Base-by-base conservation (phyloP, 805 yeast species). In the Jamesozyma piceae region DNA sequence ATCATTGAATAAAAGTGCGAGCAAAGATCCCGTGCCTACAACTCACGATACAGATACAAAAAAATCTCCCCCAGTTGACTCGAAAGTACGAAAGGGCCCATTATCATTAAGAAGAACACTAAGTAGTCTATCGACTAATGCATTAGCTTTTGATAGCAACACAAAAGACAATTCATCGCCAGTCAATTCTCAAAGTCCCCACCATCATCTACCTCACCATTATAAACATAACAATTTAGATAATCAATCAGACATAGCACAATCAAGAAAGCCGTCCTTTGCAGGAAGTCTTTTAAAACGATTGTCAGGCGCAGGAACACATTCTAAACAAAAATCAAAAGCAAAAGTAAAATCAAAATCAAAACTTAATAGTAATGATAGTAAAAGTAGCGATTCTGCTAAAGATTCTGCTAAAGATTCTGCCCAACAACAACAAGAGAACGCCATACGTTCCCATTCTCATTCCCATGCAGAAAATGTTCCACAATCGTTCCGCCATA, bases 241-340 rank as follows among this genome's bases (percentile, higher is more conserved):
- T n/a, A n/a, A n/a, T 19, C 43, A 40, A 32, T 26, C 33, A 20
- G 41, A 41, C 26, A 34, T 41, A 29, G 14, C 35, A 5, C 53
- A 52, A 3, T 44, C 52, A 28, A 50, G 60, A 30, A 57, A 57
- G 43, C 44, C 49, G 17, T 57, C 62, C 2, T 52, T 57, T 41
- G 60, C 62, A 2, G 55, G 50, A 13, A 45, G 44, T 24, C 32
- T 57, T 2, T 50, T 57, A 14, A 57, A 54, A 42, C 50, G 54
- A 43, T 37, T 57, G 14, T 51, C 58, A n/a, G 43, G 45, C 28
- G 37, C 35, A 18, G 41, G 36, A 4, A 5, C n/a, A 27, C 39
- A 37, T 28, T 27, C 39, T 5, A 37, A 20, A 4, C 14, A 18
- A 27, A 17, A 37, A 11, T 13, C 39, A 5, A 28, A 18, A 34